Evolutionary conservation across 805 yeast species (phyloP), one percentile per base, ranked within the genome.

Genomic region (Candida chauliodis): DNA sequence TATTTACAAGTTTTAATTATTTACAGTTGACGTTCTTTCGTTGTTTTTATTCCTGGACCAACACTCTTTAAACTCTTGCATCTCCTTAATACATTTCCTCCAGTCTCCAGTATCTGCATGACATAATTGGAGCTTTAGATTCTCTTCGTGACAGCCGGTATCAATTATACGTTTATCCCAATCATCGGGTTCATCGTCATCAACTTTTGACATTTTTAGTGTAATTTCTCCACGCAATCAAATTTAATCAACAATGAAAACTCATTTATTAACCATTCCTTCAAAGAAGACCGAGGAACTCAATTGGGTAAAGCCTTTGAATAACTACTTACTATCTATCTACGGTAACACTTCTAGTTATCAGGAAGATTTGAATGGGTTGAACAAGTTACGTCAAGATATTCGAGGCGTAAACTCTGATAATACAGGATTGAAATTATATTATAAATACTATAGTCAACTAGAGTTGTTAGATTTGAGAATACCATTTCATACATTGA

Each of bases 391-490:
- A 34, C 71, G 95, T 41, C 72, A 69, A 37, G 85, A 79, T 46
- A 63, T 78, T 14, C 59, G 75, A 19, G 83, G 83, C 9, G 59
- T 61, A 56, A 57, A 58, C 30, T 63, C 63, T 17, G 75, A 69
- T 40, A 39, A 35, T 5, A 62, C 66, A 0, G 78, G 81, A 1
- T 61, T 79, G 26, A 78, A 75, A 44, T 49, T 80, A 14, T 71
- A 80, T 46, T 80, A 76, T 54, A 73, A 75, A 38, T 91, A 91
- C 58, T 88, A 80, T 53, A 85, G 86, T 11, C 93, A 83, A 55
- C 58, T 93, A 44, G 96, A 90, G 52, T 74, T 87, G 9, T 61
- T 93, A 34, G 89, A 84, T 44, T 61, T 87, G 47, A 68, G 97
- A 37, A 58, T 91, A 15, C 93, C 96, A 1, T 71, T 80, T 41